Evolutionary conservation across 306 rosid species (phyloP), one percentile per base, ranked within the genome.

Genomic region (Pyrus pyrifolia): DNA sequence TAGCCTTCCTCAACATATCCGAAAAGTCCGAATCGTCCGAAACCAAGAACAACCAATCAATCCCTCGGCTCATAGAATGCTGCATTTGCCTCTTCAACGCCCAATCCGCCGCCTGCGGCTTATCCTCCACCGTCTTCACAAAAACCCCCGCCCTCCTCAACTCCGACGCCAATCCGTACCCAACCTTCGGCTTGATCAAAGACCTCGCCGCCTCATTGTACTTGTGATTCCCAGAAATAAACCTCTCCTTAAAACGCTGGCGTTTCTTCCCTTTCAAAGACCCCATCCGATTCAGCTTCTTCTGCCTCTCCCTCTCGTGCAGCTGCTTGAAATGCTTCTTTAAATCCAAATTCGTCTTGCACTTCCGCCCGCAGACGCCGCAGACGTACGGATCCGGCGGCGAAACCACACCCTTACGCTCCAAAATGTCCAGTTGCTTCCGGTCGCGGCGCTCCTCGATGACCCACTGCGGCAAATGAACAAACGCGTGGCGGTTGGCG

Each of bases 21-120:
- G 93, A 86, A 57, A 92, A 95, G 53, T 89, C 96, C 1, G 91
- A 87, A 84, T 92, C 97, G 52, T 95, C 98, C 0, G 97, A 92
- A 57, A 95, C 93, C 85, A 92, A 74, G 42, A 95, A 45, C 85
- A 95, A 49, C 97, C 96, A 90, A 67, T 92, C 98, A 60, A 95
- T 72, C 55, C 96, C 93, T 17, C 95, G 74, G 73, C 88, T 89
- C 96, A 94, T 90, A 0, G 97, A 91, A 31, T 92, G 96, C 75
- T 88, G 90, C 90, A 95, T 89, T 74, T 92, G 97, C 81, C 82
- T 85, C 93, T 92, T 90, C 86, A 95, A 25, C 0, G 91, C 94
- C 96, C 91, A 95, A 83, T 92, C 96, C 33, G 97, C 96, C 22
- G 96, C 97, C 79, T 89, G 95, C 1, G 93, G 93, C 79, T 95